phyloP scores from a whole-genome alignment of 2,329 filamentous ascomycete genomes.

The Alternaria gaisen region DNA sequence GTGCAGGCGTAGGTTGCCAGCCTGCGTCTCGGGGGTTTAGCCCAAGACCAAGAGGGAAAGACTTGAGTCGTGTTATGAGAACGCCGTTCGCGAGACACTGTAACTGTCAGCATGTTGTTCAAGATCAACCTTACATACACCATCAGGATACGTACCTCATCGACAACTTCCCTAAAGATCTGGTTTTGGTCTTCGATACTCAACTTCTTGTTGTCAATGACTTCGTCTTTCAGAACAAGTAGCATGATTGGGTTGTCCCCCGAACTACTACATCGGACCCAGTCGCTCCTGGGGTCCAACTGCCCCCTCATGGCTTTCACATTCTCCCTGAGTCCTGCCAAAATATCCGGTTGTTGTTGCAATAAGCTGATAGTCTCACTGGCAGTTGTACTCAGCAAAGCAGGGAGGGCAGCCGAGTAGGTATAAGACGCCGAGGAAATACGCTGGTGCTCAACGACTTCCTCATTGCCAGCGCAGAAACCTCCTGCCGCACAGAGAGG shows the following conservation, averaged over 20 bases:
- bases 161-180: conserved; percentile 88
- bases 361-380: conserved; percentile 88
- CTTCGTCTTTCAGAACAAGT: conserved; percentile 82
- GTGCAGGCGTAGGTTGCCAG: conserved; percentile 77
- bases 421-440: conserved; percentile 93
- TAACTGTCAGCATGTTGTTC: conserved; percentile 19
- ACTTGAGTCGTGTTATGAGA: conserved; percentile 86
- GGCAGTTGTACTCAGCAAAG: conserved; percentile 92
- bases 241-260: conserved; percentile 88
- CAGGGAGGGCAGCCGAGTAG: conserved; percentile 92
- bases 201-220: conserved; percentile 75
- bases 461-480: conserved; percentile 90
- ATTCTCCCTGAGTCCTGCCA: conserved; percentile 82
- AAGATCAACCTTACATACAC: neutral
- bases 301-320: conserved; percentile 85
- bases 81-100: conserved; percentile 88
- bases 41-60: conserved; percentile 68
- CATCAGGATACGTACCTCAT: conserved; percentile 74
- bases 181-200: conserved; percentile 80
- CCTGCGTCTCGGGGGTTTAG: conserved; percentile 71
- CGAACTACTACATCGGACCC: conserved; percentile 83
- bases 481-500: conserved; percentile 91
- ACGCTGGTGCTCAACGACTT: conserved; percentile 95
- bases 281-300: conserved; percentile 91
- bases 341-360: conserved; percentile 84